phyloP scores from a whole-genome alignment of 768 basidiomycete genomes.

The Filobasidium floriforme region DNA sequence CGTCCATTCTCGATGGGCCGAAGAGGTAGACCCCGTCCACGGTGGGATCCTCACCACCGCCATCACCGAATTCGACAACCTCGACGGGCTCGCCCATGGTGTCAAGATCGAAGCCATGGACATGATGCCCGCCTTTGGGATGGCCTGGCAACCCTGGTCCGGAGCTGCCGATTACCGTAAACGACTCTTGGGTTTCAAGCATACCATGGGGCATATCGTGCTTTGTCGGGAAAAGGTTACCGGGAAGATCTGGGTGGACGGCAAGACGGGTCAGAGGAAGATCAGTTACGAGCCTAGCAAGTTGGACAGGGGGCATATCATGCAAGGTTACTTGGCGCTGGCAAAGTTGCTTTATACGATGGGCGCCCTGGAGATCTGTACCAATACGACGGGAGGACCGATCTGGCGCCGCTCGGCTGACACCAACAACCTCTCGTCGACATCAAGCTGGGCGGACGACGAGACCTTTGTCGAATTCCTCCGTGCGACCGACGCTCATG shows the following conservation, averaged over 20 bases:
- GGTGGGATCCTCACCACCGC: slow-evolving; percentile 40
- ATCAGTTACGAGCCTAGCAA: slow-evolving; percentile 15
- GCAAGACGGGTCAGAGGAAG: slow-evolving; percentile 9
- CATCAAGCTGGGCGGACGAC: slow-evolving; percentile 13
- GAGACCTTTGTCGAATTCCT: slow-evolving; percentile 13
- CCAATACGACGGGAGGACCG: slow-evolving; percentile 10
- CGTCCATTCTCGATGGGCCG: slow-evolving; percentile 31
- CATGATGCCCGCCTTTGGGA: slow-evolving; percentile 24
- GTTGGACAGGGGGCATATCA: slow-evolving; percentile 16
- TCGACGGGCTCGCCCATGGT: slow-evolving; percentile 32
- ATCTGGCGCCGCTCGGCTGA: slow-evolving; percentile 14
- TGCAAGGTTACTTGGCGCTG: slow-evolving; percentile 13
- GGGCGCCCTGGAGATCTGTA: slow-evolving; percentile 21
- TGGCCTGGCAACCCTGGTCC: slow-evolving; percentile 24
- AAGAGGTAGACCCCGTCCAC: slow-evolving; percentile 35
- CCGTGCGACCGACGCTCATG: slow-evolving; percentile 19
- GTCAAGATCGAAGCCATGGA: slow-evolving; percentile 35
- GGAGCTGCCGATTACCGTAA: slow-evolving; percentile 24
- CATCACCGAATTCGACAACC: slow-evolving; percentile 29
- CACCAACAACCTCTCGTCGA: background rate
- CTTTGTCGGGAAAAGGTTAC: slow-evolving; percentile 32
- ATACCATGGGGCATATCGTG: slow-evolving; percentile 29
- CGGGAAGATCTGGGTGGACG: slow-evolving; percentile 8
- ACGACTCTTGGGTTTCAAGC: slow-evolving; percentile 23
- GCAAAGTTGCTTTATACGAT: slow-evolving; percentile 19